Percentiles rank a stretch among this genome's conserved stretches.
Evolutionary conservation across 176 grass and related monocot genomes (phyloP).

Genomic region (Triticum timopheevii): DNA sequence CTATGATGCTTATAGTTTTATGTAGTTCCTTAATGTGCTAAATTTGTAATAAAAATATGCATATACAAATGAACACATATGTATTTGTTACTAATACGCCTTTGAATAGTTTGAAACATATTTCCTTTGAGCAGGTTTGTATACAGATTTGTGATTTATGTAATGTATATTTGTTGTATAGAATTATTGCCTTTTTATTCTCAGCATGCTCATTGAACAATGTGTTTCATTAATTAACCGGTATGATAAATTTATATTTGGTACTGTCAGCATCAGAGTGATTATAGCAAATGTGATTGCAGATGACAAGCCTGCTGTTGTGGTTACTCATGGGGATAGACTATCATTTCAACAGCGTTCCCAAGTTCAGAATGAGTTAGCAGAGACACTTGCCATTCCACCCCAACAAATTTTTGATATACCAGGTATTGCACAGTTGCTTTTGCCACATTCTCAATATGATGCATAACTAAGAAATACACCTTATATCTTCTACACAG

Average conservation of each 20-base stretch:
- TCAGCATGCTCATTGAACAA: neutral
- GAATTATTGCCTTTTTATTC: neutral
- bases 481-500: slow-evolving; percentile 39
- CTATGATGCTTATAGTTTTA: slow-evolving; percentile 7
- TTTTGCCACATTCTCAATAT: neutral
- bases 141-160: neutral
- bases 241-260: neutral
- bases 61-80: slow-evolving; percentile 13
- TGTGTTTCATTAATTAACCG: neutral
- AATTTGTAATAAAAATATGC: neutral
- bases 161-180: slow-evolving; percentile 14
- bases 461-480: neutral
- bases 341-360: slow-evolving; percentile 38
- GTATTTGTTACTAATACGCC: neutral
- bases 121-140: neutral
- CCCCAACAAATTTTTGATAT: slow-evolving; percentile 65
- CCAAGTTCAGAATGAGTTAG: slow-evolving; percentile 42
- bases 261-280: neutral
- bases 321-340: slow-evolving; percentile 60
- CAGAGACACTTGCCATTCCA: slow-evolving; percentile 54
- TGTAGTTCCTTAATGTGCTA: slow-evolving; percentile 5
- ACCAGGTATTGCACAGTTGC: slow-evolving; percentile 37
- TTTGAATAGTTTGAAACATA: neutral
- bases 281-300: slow-evolving; percentile 25
- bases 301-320: slow-evolving; percentile 70